Base-by-base conservation (phyloP, 768 basidiomycete genomes). In the Naganishia vishniacii region DNA sequence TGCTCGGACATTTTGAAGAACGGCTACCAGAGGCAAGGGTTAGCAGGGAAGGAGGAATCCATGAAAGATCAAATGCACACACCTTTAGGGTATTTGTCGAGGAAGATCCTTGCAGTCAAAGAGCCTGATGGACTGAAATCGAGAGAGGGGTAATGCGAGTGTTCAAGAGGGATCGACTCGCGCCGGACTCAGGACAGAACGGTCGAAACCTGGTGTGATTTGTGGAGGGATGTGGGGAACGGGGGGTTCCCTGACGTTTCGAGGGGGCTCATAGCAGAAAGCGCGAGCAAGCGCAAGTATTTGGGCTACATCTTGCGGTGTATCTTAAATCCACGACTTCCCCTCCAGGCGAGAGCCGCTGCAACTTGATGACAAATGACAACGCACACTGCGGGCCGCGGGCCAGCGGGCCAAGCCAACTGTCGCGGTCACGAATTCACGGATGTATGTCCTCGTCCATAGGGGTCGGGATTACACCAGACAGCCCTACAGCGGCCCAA, bases 1-100 rank as follows among this genome's bases (percentile, higher is more conserved):
- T 85, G 86, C 81, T 91, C 90, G 73, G 85, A 77, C 89, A 90
- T 91, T 29, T 31, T 62, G 41, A 59, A 46, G 51, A 61, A 45
- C 26, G 48, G 53, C 53, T 56, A 23, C 40, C 25, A 1, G 13
- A 16, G 25, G 26, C 4, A 8, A 40, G 15, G 45, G 61, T 62
- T 34, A 62, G 62, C 53, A 37, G 7, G 34, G 53, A 26, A 32
- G 18, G 49, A 7, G 18, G 13, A n/a, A 16, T 4, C n/a, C 18
- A 25, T 25, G 53, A 40, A 16, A 40, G 20, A n/a, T n/a, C n/a
- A n/a, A n/a, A n/a, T 16, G 32, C 23, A 40, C 53, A 26, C 25
- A 56, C 53, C 53, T 56, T 56, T 56, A 51, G 53, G 34, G 53
- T 56, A n/a, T 56, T 56, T 37, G 34, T 40, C 18, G 28, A 32